Evolutionary conservation across 768 basidiomycete species (phyloP).

Genomic region (Suillus discolor): DNA sequence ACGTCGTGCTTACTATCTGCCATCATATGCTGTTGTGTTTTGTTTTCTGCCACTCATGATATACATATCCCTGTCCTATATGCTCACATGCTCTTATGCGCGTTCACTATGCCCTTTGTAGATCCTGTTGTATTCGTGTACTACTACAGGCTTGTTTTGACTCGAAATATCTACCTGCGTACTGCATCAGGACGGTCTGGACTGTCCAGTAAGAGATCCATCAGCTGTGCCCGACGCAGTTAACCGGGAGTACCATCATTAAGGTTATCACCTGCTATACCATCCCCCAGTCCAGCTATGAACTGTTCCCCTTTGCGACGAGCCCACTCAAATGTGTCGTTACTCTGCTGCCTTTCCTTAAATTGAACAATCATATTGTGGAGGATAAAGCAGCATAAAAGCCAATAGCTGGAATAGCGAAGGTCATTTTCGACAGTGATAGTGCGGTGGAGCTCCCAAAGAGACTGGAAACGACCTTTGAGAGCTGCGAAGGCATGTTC

Average conservation of each 20-base stretch:
- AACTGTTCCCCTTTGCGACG: neutral
- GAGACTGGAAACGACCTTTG: neutral
- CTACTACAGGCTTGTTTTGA: too few relatives aligned
- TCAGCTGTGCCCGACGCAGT: neutral
- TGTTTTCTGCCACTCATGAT: too few relatives aligned
- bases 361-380: neutral
- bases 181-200: neutral
- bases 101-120: too few relatives aligned
- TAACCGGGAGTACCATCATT: neutral
- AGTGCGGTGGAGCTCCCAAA: neutral
- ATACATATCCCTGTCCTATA: too few relatives aligned
- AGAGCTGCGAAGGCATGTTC: neutral
- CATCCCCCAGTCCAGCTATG: neutral
- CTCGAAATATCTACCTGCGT: too few relatives aligned
- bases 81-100: too few relatives aligned
- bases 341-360: neutral
- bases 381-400: neutral
- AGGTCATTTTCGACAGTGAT: neutral
- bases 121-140: too few relatives aligned
- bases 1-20: too few relatives aligned
- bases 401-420: neutral
- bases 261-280: neutral
- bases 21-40: too few relatives aligned
- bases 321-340: neutral
- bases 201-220: neutral